A percentile compares a stretch with the other conserved stretches of the same genome.
Evolutionary conservation across 169 alveolate species (phyloP).

Genomic region (Plasmodium knowlesi): DNA sequence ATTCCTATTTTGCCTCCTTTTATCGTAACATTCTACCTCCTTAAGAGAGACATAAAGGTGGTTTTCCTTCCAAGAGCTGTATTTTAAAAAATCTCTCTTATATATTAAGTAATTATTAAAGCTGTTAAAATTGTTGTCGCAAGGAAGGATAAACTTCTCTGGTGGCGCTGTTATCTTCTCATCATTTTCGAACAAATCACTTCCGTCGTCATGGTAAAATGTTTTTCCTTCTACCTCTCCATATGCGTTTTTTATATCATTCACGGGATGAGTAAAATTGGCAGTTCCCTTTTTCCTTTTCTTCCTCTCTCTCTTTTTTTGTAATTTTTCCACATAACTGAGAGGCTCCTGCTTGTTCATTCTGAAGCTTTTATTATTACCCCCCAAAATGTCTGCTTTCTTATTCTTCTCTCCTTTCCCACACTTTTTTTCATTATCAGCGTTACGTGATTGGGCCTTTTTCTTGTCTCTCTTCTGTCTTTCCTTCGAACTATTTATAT

Average conservation of each 20-base stretch:
- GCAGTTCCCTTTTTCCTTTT: neutral
- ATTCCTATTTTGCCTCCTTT: neutral
- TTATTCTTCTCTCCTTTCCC: neutral
- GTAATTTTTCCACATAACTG: neutral
- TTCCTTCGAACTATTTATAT: neutral
- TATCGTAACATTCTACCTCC: neutral
- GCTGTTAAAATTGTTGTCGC: neutral
- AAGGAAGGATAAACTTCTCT: neutral
- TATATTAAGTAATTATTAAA: slow-evolving; percentile 65
- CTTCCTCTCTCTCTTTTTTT: neutral
- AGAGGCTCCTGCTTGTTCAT: neutral
- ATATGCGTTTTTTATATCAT: neutral
- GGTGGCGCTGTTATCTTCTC: neutral
- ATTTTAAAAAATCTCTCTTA: slow-evolving; percentile 45
- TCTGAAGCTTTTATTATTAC: neutral
- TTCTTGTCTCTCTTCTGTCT: neutral
- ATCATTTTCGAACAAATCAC: neutral
- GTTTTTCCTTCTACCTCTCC: neutral
- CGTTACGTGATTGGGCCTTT: neutral
- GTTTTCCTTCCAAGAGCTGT: slow-evolving; percentile 41
- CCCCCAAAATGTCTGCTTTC: neutral
- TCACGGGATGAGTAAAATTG: neutral
- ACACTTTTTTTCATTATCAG: neutral
- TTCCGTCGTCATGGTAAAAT: neutral
- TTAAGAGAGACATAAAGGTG: slow-evolving; percentile 47